phyloP scores from a whole-genome alignment of 331 rosid genomes.

The Quercus phellos region DNA sequence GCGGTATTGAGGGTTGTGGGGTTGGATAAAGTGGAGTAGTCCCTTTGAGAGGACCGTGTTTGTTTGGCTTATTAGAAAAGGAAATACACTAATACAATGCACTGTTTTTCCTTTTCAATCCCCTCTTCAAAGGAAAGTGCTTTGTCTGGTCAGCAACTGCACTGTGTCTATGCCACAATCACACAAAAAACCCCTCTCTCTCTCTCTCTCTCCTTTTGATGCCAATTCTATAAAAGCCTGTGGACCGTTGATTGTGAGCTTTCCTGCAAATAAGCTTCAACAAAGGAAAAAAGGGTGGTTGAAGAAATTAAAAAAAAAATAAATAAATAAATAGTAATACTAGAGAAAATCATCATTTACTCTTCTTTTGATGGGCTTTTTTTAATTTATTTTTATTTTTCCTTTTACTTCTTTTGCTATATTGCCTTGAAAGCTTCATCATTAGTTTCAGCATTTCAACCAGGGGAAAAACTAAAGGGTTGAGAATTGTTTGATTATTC shows the following conservation, averaged over 20 bases:
- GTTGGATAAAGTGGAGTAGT: constrained; percentile 45
- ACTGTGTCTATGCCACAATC: constrained; percentile 6
- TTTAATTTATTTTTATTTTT: not conserved
- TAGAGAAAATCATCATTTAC: constrained; percentile 35
- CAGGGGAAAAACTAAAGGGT: not conserved
- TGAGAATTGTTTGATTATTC: constrained; percentile 36
- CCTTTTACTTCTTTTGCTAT: constrained; percentile 18
- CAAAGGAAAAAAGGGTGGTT: constrained; percentile 24
- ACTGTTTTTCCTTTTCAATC: constrained; percentile 33
- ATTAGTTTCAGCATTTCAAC: constrained; percentile 16
- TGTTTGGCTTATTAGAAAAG: constrained; percentile 44
- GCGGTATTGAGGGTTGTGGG: constrained; percentile 28
- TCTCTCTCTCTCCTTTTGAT: constrained; percentile 27
- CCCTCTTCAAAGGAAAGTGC: constrained; percentile 37
- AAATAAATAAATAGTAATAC: constrained; percentile 15
- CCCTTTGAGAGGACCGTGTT: constrained; percentile 44
- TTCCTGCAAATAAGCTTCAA: constrained; percentile 25
- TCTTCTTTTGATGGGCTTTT: constrained; percentile 52
- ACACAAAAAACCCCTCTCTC: not conserved
- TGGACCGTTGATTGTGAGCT: constrained; percentile 41
- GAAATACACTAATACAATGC: constrained; percentile 22
- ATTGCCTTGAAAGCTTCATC: constrained; percentile 39
- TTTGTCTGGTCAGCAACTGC: constrained; percentile 48
- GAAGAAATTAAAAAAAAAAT: constrained; percentile 15
- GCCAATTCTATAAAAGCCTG: constrained; percentile 20